These are phyloP conservation scores for Platanthera guangdongensis DNA, from an alignment of 106 monocot species.

Conservation along the genomic window DNA sequence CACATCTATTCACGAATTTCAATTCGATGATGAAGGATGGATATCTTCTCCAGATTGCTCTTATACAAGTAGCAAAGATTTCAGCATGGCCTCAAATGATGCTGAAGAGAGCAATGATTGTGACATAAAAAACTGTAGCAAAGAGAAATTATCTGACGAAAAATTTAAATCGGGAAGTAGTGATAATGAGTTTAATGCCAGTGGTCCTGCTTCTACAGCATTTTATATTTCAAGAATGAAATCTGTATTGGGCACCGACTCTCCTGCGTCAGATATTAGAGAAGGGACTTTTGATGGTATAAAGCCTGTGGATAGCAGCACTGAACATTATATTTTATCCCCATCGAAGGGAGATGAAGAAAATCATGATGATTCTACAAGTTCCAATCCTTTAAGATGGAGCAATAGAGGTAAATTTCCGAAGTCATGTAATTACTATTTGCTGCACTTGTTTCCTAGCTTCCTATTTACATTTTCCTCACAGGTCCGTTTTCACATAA, in stretches of 20 bases:
- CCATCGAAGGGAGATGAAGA: slow-evolving; percentile 19
- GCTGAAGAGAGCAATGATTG: slow-evolving; percentile 14
- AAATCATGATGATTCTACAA: slow-evolving; percentile 20
- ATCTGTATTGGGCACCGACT: slow-evolving; percentile 2
- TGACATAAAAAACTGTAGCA: slow-evolving; percentile 10
- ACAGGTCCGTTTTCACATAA: background rate
- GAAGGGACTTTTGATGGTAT: slow-evolving; percentile 14
- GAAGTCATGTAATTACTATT: background rate
- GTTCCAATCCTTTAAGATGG: slow-evolving; percentile 23
- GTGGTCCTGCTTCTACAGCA: slow-evolving; percentile 7
- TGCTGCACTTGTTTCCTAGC: background rate
- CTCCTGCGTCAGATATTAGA: slow-evolving; percentile 3
- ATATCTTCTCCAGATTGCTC: slow-evolving; percentile 71
- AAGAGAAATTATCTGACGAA: slow-evolving; percentile 11
- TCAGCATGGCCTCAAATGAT: slow-evolving; percentile 26
- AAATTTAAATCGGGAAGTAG: slow-evolving; percentile 8
- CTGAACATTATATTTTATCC: slow-evolving; percentile 19
- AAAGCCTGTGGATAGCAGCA: slow-evolving; percentile 12
- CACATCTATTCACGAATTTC: slow-evolving; percentile 6
- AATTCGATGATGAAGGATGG: slow-evolving; percentile 67
- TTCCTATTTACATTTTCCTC: background rate
- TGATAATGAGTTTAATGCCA: slow-evolving; percentile 7
- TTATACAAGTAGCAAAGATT: slow-evolving; percentile 61
- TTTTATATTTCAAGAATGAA: slow-evolving; percentile 13
- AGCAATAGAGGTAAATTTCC: slow-evolving; percentile 37